Conservation (phyloP, 2,329 filamentous ascomycete genomes). For the Pestalotiopsis sp. region DNA sequence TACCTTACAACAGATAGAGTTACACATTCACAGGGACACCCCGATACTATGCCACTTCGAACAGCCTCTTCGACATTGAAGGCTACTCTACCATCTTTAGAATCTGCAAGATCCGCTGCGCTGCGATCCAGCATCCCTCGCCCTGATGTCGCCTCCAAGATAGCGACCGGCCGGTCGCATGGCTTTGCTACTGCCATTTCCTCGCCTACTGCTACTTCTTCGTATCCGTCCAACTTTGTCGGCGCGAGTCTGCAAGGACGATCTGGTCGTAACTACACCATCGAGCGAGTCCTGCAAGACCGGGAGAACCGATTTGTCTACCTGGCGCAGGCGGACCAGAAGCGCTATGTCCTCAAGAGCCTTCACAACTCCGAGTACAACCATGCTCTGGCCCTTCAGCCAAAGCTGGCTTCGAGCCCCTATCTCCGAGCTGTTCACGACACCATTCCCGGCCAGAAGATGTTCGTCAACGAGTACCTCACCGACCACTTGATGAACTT, state of each 20-base stretch:
- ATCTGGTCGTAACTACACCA: constrained; percentile 32
- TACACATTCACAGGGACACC: background rate
- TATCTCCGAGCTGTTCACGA: constrained; percentile 41
- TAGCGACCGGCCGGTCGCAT: background rate
- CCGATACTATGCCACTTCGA: constrained; percentile 11
- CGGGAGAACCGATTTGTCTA: constrained; percentile 35
- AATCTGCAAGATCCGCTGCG: background rate
- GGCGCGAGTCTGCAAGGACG: constrained; percentile 13
- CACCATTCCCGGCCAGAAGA: constrained; percentile 42
- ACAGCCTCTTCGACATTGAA: constrained; percentile 5
- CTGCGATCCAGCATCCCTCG: background rate
- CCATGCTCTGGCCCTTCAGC: constrained; percentile 32
- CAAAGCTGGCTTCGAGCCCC: constrained; percentile 32
- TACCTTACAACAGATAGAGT: background rate
- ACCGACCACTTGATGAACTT: constrained; percentile 43
- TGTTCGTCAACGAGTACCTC: constrained; percentile 48
- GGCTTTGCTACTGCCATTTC: constrained; percentile 2
- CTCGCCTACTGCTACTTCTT: background rate
- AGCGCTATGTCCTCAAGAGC: constrained; percentile 35
- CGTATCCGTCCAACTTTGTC: constrained; percentile 5
- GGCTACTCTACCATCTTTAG: background rate
- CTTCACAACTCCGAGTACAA: constrained; percentile 35
- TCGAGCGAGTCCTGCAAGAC: constrained; percentile 36
- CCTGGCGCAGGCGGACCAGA: constrained; percentile 34
- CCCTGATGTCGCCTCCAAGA: background rate